Evolutionary conservation across 2,329 filamentous ascomycete genomes (phyloP), one percentile per base, ranked within the genome.

Genomic region (Botrytis byssoidea): DNA sequence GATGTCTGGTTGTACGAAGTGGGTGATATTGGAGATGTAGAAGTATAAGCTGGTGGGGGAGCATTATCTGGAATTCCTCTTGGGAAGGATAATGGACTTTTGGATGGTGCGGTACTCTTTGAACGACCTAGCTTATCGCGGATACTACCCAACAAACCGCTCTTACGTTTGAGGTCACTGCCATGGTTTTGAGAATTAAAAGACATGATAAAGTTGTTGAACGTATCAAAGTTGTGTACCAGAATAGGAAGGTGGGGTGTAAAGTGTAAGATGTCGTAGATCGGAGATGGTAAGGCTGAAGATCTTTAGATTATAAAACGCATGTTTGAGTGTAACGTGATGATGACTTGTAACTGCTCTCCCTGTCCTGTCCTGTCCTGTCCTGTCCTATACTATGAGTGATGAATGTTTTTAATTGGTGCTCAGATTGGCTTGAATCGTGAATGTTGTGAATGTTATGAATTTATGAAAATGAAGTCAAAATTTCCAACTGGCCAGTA

Each of bases 181-280:
- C 29, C n/a, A 57, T 55, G 42, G 2, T 57, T 66, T 14, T 25
- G n/a, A 48, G 69, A 32, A 51, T 42, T 42, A 18, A 46, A 57
- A 51, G 60, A 60, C 71, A 72, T 72, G 55, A 69, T 72, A 42
- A 37, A 29, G 37, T 37, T 72, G 40, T 40, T n/a, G 70, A 40
- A n/a, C n/a, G 46, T 57, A 57, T 42, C 25, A 7, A 57, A 29
- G 16, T 29, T 67, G 37, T 66, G 20, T 42, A 67, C 48, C 51
- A 37, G 37, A 72, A 68, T 60, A 68, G 70, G 40, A 72, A 72
- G 70, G 70, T 67, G 70, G 70, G 63, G 63, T 55, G 25, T 44
- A 35, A n/a, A 20, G 37, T 37, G 37, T 37, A 37, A 37, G 8
- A 48, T 61, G 12, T 29, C n/a, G 51, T 32, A 51, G 42, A 25